These are phyloP conservation scores for Malbranchea cinnamomea DNA, from an alignment of 2,329 filamentous ascomycete genomes.

Conservation along the genomic window DNA sequence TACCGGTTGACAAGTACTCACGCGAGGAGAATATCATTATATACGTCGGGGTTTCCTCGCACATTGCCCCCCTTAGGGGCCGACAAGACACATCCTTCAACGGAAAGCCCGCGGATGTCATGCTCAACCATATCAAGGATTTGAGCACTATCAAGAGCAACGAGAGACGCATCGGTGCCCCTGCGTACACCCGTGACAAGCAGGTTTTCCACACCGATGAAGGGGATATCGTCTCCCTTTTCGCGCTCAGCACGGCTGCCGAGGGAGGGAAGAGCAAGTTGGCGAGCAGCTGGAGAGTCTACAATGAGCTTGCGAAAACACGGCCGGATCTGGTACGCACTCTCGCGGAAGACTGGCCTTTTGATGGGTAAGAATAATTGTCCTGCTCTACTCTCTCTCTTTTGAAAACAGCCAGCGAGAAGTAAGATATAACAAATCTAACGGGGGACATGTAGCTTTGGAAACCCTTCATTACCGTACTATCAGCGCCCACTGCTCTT, in stretches of 20 bases:
- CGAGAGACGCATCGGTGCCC: conserved; percentile 24
- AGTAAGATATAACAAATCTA: background rate
- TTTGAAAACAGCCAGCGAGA: background rate
- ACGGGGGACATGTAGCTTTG: no score
- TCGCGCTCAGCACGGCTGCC: conserved; percentile 31
- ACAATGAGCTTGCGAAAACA: conserved; percentile 38
- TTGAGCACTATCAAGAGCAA: conserved; percentile 23
- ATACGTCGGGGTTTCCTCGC: conserved; percentile 29
- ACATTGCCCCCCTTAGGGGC: conserved; percentile 26
- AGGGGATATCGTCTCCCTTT: conserved; percentile 39
- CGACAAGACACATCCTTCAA: conserved; percentile 26
- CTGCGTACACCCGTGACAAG: conserved; percentile 29
- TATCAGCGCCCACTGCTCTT: conserved; percentile 30
- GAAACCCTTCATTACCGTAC: no score
- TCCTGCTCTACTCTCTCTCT: no score
- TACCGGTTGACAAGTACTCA: conserved; percentile 23
- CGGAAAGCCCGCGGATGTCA: conserved; percentile 27
- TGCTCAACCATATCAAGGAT: conserved; percentile 50
- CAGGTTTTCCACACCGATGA: conserved; percentile 42
- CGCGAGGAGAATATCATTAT: conserved; percentile 26
- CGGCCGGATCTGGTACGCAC: conserved; percentile 40
- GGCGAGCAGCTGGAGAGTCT: conserved; percentile 38
- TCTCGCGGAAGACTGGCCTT: conserved; percentile 33
- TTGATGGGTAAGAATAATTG: conserved; percentile 34
- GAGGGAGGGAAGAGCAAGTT: conserved; percentile 39